Base-by-base conservation (phyloP, 768 basidiomycete genomes). In the Hygrocybe punicea region DNA sequence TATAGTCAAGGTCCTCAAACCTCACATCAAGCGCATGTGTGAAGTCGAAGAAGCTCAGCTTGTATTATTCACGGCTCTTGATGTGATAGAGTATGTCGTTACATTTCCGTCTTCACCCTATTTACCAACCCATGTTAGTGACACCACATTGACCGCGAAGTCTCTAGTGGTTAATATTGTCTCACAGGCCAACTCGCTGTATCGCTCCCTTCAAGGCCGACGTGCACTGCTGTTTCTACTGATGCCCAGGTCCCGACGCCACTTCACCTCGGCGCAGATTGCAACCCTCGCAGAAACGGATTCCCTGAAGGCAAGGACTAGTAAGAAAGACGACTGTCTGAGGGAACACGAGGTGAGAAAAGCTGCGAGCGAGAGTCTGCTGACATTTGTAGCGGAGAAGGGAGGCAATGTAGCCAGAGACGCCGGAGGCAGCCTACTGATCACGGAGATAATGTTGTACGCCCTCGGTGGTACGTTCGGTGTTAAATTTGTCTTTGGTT, bases 131-230 rank as follows among this genome's bases (percentile, higher is more conserved):
- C 17, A 37, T 46, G 29, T 5, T 65, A 94, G 91, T 63, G 93
- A 98, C 68, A 98, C 94, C 2, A 98, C 96, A 74, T 80, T 95
- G 44, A 82, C 89, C 34, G 78, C 84, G 13, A 96, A 95, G 75
- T 84, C 86, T 0, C 75, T 98, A 35, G 78, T 95, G 1, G 71
- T 84, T 1, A 85, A 88, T 53, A 85, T 95, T 50, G 82, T 81
- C 19, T 67, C 78, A 0, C 72, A 81, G 37, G 81, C 85, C 6
- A 70, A 81, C 21, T 82, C 80, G 11, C 75, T 93, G 5, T 82
- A 83, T 62, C 63, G 72, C 14, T 82, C 77, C 39, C 73, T 85
- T 17, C 86, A 91, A 76, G 94, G 93, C 36, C 85, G 94, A 40
- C 83, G 93, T 8, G 81, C 89, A 3, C 75, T 97, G 0, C 78